Conservation (phyloP, 2,329 filamentous ascomycete genomes). For the Dothidotthia symphoricarpi region DNA sequence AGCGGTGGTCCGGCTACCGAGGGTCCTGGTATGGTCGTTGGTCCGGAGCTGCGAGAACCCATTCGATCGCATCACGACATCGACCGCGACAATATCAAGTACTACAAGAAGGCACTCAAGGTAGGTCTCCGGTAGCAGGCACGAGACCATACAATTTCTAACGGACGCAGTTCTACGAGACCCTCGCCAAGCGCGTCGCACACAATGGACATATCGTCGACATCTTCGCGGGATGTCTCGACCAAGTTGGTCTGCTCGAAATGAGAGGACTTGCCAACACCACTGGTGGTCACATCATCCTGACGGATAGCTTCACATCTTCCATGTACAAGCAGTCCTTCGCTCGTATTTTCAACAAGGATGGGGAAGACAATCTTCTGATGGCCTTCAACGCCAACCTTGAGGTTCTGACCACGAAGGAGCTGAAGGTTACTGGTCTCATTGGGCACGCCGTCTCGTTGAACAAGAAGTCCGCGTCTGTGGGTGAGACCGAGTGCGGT, state of each 20-base stretch:
- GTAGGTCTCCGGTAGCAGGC: constrained; percentile 46
- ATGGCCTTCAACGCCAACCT: constrained; percentile 99
- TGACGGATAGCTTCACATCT: constrained; percentile 97
- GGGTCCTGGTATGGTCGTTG: constrained; percentile 94
- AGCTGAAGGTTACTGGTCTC: constrained; percentile 94
- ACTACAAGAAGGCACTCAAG: constrained; percentile 98
- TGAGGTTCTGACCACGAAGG: constrained; percentile 95
- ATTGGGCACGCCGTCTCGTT: constrained; percentile 95
- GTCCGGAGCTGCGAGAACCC: constrained; percentile 89
- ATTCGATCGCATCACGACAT: constrained; percentile 99
- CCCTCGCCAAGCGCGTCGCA: constrained; percentile 85
- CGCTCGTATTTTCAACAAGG: constrained; percentile 94
- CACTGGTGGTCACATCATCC: constrained; percentile 95
- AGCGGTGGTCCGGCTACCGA: constrained; percentile 93
- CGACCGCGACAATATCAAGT: constrained; percentile 97
- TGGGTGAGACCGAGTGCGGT: constrained; percentile 96
- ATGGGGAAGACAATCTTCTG: constrained; percentile 85
- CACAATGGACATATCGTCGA: constrained; percentile 98
- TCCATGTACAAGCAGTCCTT: constrained; percentile 99
- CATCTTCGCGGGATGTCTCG: constrained; percentile 94
- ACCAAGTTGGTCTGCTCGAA: constrained; percentile 94
- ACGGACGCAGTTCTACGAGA: constrained; percentile 76
- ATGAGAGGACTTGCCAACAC: constrained; percentile 98
- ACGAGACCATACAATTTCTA: constrained; percentile 3
- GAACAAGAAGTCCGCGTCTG: constrained; percentile 96